Conservation (phyloP, 2,329 filamentous ascomycete genomes). For the Chrysoporthe austroafricana region DNA sequence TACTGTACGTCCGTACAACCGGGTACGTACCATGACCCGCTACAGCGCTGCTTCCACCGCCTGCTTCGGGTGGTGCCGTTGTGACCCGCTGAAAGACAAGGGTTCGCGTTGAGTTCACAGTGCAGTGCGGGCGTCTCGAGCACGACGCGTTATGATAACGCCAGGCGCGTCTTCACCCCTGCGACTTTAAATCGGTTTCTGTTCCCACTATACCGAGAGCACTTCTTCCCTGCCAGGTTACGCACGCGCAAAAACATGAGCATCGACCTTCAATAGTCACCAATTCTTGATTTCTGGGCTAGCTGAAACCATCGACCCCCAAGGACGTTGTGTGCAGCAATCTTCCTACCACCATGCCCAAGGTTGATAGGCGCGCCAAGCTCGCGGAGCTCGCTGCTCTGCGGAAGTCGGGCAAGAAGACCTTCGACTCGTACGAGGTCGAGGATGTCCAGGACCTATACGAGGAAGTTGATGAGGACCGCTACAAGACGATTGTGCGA, state of each 20-base stretch:
- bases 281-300: conserved; percentile 10
- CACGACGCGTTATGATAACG: conserved; percentile 21
- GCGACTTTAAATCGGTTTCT: conserved; percentile 28
- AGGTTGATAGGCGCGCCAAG: conserved; percentile 51
- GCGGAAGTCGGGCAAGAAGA: conserved; percentile 88
- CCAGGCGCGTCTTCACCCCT: conserved; percentile 24
- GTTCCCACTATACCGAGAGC: conserved; percentile 10
- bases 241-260: conserved; percentile 20
- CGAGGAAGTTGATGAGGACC: conserved; percentile 94
- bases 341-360: conserved; percentile 45
- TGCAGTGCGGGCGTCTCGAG: conserved; percentile 4
- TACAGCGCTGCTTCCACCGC: neutral
- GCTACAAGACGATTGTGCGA: conserved; percentile 94
- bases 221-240: conserved; percentile 17
- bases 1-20: neutral
- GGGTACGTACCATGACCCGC: no score
- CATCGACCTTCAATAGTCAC: conserved; percentile 12
- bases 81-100: conserved; percentile 16
- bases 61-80: neutral
- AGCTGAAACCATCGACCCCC: neutral
- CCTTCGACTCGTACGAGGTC: conserved; percentile 83
- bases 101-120: conserved; percentile 28
- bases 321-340: neutral
- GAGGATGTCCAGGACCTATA: conserved; percentile 85
- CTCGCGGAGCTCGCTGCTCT: conserved; percentile 82